Percentiles rank a stretch among this genome's conserved stretches.
phyloP scores from a whole-genome alignment of 495 filamentous ascomycete genomes.

The Penicillium pancosmium region DNA sequence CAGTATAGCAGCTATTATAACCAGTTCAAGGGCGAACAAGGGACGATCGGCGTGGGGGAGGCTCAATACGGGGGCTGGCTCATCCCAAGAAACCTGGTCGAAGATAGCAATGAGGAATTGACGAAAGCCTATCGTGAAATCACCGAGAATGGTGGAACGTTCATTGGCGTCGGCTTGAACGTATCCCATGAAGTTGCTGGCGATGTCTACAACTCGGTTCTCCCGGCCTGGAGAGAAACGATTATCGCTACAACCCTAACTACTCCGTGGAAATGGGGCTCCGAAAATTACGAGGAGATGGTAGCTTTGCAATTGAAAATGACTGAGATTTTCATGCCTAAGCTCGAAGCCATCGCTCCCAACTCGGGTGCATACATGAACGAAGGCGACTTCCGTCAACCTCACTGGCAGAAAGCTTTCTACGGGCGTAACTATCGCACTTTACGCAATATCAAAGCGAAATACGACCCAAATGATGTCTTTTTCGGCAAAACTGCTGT shows the following conservation, averaged over 20 bases:
- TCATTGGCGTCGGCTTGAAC: slow-evolving; percentile 49
- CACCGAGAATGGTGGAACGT: slow-evolving; percentile 42
- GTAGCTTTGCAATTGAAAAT: slow-evolving; percentile 38
- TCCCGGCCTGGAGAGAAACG: slow-evolving; percentile 60
- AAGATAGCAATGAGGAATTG: slow-evolving; percentile 51
- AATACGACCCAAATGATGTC: slow-evolving; percentile 58
- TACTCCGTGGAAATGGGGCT: slow-evolving; percentile 43
- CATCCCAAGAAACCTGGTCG: slow-evolving; percentile 34
- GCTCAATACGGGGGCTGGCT: slow-evolving; percentile 22
- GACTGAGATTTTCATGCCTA: slow-evolving; percentile 46
- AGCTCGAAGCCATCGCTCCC: slow-evolving; percentile 41
- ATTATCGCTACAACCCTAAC: slow-evolving; percentile 46
- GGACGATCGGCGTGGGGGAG: slow-evolving; percentile 14
- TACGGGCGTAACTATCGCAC: slow-evolving; percentile 50
- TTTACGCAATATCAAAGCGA: slow-evolving; percentile 43
- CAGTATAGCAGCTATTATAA: slow-evolving; percentile 48
- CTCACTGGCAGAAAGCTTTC: slow-evolving; percentile 53
- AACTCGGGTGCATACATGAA: slow-evolving; percentile 44
- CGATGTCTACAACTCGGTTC: slow-evolving; percentile 55
- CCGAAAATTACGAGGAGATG: slow-evolving; percentile 35
- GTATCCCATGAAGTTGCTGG: slow-evolving; percentile 42
- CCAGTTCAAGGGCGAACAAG: slow-evolving; percentile 41
- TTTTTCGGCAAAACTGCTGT: slow-evolving; percentile 64
- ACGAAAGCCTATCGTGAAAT: slow-evolving; percentile 42
- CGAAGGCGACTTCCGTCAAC: slow-evolving; percentile 52